These are phyloP conservation scores for Melaleuca alternifolia DNA, from an alignment of 345 rosid genomes.

Conservation along the genomic window DNA sequence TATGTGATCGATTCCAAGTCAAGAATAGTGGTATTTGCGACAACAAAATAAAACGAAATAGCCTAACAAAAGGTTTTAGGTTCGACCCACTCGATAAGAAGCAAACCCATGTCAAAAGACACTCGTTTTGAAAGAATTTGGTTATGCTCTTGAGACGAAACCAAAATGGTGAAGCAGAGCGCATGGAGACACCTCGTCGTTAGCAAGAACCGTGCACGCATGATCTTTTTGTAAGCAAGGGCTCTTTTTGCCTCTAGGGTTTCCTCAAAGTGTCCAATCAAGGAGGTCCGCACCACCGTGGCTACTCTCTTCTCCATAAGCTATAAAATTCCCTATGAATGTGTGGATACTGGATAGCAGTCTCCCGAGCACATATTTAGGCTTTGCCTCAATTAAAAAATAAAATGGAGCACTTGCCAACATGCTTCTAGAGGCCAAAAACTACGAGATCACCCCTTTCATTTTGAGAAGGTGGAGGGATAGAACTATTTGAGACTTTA, in stretches of 20 bases:
- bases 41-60: neutral
- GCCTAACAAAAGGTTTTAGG: neutral
- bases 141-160: neutral
- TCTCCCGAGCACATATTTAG: neutral
- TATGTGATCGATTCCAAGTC: neutral
- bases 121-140: neutral
- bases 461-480: fast-evolving
- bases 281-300: neutral
- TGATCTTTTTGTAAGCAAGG: neutral
- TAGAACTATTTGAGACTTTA: neutral
- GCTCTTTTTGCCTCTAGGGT: neutral
- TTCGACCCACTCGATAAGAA: neutral
- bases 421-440: neutral
- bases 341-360: fast-evolving
- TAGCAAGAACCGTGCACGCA: neutral
- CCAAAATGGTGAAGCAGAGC: neutral
- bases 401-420: neutral
- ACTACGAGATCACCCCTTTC: fast-evolving
- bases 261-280: neutral
- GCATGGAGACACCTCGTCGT: neutral
- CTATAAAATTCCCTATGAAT: neutral
- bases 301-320: neutral
- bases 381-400: neutral
- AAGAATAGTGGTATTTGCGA: no score
- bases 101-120: neutral